A percentile compares a stretch with the other conserved stretches of the same genome.
These are phyloP conservation scores for Hemileccinum rubropunctum DNA, from an alignment of 768 basidiomycete genomes.

Conservation along the genomic window DNA sequence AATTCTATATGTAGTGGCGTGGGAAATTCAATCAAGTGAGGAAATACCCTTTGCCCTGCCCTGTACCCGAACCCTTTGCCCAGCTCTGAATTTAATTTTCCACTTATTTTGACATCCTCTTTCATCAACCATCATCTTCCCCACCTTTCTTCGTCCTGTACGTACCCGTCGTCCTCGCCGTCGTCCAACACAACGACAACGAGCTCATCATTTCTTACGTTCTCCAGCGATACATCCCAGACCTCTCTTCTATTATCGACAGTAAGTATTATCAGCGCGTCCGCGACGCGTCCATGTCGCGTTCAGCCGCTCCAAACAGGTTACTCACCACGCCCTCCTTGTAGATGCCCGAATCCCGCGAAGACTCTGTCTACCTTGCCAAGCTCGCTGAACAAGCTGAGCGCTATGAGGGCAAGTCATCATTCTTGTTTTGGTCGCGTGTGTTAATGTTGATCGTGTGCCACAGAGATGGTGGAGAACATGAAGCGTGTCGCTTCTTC, in stretches of 20 bases:
- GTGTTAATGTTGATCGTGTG: conserved; percentile 11
- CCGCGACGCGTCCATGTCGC: conserved; percentile 35
- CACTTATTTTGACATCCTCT: conserved; percentile 47
- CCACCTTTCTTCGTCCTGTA: conserved; percentile 39
- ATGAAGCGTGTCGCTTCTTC: conserved; percentile 99
- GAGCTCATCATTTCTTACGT: conserved; percentile 33
- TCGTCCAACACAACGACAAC: conserved; percentile 31
- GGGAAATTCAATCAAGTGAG: conserved; percentile 8
- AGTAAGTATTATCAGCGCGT: conserved; percentile 43
- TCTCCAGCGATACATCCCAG: conserved; percentile 13
- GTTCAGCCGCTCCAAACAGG: conserved; percentile 10
- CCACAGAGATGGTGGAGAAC: conserved; percentile 94
- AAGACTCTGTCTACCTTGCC: conserved; percentile 99
- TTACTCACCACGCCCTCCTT: conserved; percentile 12
- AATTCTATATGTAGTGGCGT: conserved; percentile 25
- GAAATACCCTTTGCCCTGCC: conserved; percentile 36
- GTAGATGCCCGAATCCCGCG: conserved; percentile 79
- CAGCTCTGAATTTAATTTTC: conserved; percentile 65
- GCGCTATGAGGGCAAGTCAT: conserved; percentile 86
- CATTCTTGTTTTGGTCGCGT: conserved; percentile 6
- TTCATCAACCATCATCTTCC: conserved; percentile 48
- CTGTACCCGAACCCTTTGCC: conserved; percentile 69
- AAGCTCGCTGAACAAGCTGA: conserved; percentile 99
- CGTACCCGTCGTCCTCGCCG: conserved; percentile 34
- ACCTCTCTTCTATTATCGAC: conserved; percentile 29